phyloP scores from a whole-genome alignment of 2,329 filamentous ascomycete species.

The Ampelomyces quisqualis region DNA sequence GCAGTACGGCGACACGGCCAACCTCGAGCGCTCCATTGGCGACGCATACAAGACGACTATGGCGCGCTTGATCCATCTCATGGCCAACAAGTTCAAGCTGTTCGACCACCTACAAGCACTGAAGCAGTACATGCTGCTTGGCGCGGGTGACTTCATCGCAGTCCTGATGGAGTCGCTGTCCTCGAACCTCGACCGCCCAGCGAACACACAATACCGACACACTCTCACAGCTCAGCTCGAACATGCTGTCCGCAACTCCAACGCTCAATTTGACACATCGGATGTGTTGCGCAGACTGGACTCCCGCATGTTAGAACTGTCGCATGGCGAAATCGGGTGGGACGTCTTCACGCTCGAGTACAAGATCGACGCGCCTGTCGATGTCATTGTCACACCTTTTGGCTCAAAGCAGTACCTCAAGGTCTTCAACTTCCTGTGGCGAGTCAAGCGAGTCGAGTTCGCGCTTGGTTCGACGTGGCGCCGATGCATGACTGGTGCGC shows the following conservation, averaged over 20 bases:
- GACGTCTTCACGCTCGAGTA: slow-evolving; percentile 99
- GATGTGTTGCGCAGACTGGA: slow-evolving; percentile 91
- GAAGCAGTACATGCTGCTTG: slow-evolving; percentile 91
- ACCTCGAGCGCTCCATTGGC: slow-evolving; percentile 88
- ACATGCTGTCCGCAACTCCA: slow-evolving; percentile 94
- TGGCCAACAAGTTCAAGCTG: slow-evolving; percentile 92
- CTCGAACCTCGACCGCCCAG: slow-evolving; percentile 87
- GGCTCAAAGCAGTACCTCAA: slow-evolving; percentile 96
- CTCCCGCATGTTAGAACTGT: slow-evolving; percentile 96
- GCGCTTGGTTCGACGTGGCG: slow-evolving; percentile 89
- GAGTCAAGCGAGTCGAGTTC: slow-evolving; percentile 96
- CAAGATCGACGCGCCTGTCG: slow-evolving; percentile 93
- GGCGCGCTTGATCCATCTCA: slow-evolving; percentile 87
- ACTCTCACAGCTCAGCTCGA: slow-evolving; percentile 97
- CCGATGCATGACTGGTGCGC: slow-evolving; percentile 89
- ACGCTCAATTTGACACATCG: slow-evolving; percentile 90
- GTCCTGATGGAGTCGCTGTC: slow-evolving; percentile 95
- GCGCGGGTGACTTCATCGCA: slow-evolving; percentile 95
- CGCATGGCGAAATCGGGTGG: slow-evolving; percentile 96
- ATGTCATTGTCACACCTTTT: slow-evolving; percentile 96
- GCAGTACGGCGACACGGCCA: slow-evolving; percentile 88
- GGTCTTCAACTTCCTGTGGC: slow-evolving; percentile 98
- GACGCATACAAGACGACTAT: slow-evolving; percentile 98
- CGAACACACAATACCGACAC: slow-evolving; percentile 95
- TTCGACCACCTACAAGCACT: slow-evolving; percentile 89